These are phyloP conservation scores for Neurospora sp. DNA, from an alignment of 495 filamentous ascomycete genomes.

Conservation along the genomic window DNA sequence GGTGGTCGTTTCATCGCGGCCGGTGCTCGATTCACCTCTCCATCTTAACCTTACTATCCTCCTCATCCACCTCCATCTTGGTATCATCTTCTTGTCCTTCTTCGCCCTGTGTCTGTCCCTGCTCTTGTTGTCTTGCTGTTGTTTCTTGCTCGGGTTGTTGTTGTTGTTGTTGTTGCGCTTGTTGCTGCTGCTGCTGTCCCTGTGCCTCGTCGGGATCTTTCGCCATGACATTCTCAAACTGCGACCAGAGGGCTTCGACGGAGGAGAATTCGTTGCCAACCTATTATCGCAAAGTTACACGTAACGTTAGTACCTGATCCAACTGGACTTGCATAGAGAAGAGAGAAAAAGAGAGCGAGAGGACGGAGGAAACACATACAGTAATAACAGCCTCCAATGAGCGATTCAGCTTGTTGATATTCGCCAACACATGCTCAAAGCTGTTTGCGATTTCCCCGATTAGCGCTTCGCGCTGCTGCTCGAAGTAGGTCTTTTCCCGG, in stretches of 20 bases:
- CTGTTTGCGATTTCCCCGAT: conserved; percentile 74
- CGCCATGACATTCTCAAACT: conserved; percentile 95
- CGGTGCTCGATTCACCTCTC: background rate
- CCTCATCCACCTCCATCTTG: background rate
- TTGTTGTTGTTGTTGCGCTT: conserved; percentile 19
- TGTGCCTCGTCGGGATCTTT: conserved; percentile 47
- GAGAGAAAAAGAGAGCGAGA: background rate
- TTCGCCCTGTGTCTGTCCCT: conserved; percentile 7
- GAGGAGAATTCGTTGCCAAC: conserved; percentile 96
- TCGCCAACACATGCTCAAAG: conserved; percentile 89
- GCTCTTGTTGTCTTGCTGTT: conserved; percentile 19
- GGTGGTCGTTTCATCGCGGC: background rate
- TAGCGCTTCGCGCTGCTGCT: conserved; percentile 70
- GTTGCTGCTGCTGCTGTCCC: conserved; percentile 24
- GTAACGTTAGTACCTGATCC: background rate
- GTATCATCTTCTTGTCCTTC: background rate
- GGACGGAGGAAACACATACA: conserved; percentile 38
- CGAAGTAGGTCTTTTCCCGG: conserved; percentile 50
- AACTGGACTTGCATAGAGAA: background rate
- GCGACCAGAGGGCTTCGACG: conserved; percentile 91
- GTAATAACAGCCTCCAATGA: conserved; percentile 86
- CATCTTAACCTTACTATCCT: background rate
- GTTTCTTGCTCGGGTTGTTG: conserved; percentile 16
- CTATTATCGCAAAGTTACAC: conserved; percentile 29
- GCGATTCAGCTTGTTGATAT: conserved; percentile 91